A percentile compares a stretch with the other conserved stretches of the same genome.
phyloP scores from a whole-genome alignment of 768 basidiomycete genomes.

The Rhodocollybia butyracea region DNA sequence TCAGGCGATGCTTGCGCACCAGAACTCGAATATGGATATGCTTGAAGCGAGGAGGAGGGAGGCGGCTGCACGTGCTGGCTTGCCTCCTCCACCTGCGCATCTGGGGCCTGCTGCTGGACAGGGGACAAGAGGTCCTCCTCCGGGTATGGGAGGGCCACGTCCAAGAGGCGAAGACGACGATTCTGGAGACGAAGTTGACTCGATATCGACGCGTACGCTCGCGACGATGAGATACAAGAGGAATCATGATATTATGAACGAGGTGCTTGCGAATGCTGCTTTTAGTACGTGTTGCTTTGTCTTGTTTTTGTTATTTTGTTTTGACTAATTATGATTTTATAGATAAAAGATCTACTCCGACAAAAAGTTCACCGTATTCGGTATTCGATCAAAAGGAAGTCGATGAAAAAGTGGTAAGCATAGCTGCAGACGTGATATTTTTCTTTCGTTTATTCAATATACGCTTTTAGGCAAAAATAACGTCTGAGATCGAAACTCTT shows the following conservation, averaged over 20 bases:
- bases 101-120: too few relatives aligned
- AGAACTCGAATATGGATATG: conserved; percentile 69
- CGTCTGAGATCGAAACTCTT: conserved; percentile 55
- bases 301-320: conserved; percentile 6
- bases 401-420: conserved; percentile 54
- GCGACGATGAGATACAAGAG: conserved; percentile 71
- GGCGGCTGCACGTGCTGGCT: conserved; percentile 47
- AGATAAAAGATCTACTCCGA: conserved; percentile 40
- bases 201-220: conserved; percentile 69
- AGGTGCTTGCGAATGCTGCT: conserved; percentile 73
- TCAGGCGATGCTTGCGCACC: conserved; percentile 70
- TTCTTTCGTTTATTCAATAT: conserved; percentile 7
- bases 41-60: conserved; percentile 60
- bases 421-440: too few relatives aligned
- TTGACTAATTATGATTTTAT: background rate
- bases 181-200: conserved; percentile 54
- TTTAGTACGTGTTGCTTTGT: conserved; percentile 37
- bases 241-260: conserved; percentile 84
- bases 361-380: conserved; percentile 46
- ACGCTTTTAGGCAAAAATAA: conserved; percentile 46
- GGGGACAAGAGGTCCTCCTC: background rate
- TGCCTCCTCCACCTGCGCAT: background rate
- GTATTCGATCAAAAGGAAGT: conserved; percentile 59
- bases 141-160: too few relatives aligned
- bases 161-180: conserved; percentile 2